Percentiles rank a stretch among this genome's conserved stretches.
phyloP scores from a whole-genome alignment of 768 basidiomycete species.

The Daedalea quercina region DNA sequence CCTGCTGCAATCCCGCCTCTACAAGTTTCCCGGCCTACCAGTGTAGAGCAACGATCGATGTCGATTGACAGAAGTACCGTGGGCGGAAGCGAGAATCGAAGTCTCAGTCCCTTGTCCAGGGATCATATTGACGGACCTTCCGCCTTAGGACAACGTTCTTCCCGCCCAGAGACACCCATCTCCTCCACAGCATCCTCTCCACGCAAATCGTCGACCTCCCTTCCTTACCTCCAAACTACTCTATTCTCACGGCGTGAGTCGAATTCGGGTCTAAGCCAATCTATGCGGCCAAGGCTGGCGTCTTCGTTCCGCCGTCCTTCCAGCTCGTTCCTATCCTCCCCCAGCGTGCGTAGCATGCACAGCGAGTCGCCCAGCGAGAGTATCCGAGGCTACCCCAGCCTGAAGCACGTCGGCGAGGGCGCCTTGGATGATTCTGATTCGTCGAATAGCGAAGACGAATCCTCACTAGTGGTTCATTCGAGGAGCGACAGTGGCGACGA shows the following conservation, averaged over 20 bases:
- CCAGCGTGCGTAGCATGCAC: constrained; percentile 25
- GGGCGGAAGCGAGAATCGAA: constrained; percentile 6
- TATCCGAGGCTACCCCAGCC: constrained; percentile 28
- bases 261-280: constrained; percentile 4
- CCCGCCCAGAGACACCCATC: constrained; percentile 14
- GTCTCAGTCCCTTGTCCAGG: constrained; percentile 14
- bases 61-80: constrained; percentile 1
- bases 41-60: constrained; percentile 17
- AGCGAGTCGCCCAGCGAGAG: constrained; percentile 28
- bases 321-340: constrained; percentile 18
- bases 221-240: constrained; percentile 15
- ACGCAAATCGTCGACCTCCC: constrained; percentile 8
- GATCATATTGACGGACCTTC: constrained; percentile 7
- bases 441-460: constrained; percentile 27
- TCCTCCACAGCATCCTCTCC: constrained; percentile 22
- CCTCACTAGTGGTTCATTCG: constrained; percentile 24
- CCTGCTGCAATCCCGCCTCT: constrained; percentile 32
- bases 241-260: constrained; percentile 17
- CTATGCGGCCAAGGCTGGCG: constrained; percentile 16
- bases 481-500: constrained; percentile 23
- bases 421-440: constrained; percentile 77
- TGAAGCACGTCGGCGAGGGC: constrained; percentile 68
- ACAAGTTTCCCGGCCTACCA: too few species aligned
- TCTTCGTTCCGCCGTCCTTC: constrained; percentile 40
- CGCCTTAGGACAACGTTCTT: constrained; percentile 14